Conservation (phyloP, 2,329 filamentous ascomycete genomes). For the Ophiostoma sp. region DNA sequence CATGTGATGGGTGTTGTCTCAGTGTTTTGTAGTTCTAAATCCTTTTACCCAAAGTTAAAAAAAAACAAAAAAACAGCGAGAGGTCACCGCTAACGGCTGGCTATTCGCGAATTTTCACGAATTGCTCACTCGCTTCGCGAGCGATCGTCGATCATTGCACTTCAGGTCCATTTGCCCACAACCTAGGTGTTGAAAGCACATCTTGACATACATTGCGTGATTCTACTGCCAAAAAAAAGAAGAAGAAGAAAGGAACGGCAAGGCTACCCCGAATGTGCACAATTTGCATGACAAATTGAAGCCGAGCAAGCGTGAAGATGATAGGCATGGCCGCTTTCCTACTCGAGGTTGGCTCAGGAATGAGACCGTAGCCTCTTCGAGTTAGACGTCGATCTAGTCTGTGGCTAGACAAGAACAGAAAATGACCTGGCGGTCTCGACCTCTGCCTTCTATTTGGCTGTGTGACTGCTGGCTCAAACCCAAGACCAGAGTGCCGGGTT, state of each 20-base stretch:
- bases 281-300: background rate
- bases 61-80: background rate
- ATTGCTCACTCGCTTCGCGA: background rate
- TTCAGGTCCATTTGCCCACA: background rate
- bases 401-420: background rate
- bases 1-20: background rate
- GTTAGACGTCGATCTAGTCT: slow-evolving; percentile 14
- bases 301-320: background rate
- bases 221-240: too few species aligned
- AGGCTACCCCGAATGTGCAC: background rate
- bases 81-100: background rate
- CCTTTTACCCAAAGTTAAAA: background rate
- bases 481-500: slow-evolving; percentile 2
- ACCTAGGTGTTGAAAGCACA: background rate
- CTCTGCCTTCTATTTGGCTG: background rate
- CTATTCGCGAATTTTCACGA: background rate
- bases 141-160: background rate
- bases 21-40: background rate
- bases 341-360: slow-evolving; percentile 1
- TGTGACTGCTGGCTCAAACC: background rate
- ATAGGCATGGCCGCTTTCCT: slow-evolving; percentile 7
- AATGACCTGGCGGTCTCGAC: background rate
- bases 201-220: background rate
- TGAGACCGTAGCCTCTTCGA: slow-evolving; percentile 10
- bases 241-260: background rate